Base-by-base conservation (phyloP, 805 yeast genomes). In the Naumovozyma castellii region DNA sequence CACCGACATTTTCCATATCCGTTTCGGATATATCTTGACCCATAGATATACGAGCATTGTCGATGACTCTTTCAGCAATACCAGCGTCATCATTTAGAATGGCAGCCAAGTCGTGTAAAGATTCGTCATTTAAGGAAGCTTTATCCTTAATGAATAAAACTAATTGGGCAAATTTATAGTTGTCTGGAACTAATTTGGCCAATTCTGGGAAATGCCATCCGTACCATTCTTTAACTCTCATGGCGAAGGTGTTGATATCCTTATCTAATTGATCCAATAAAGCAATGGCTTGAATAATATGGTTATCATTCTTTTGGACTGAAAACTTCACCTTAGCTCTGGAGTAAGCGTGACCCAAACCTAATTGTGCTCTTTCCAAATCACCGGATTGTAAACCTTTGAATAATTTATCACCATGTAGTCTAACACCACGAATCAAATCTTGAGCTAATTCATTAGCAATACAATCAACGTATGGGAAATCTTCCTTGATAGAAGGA, bases 181-280 rank as follows among this genome's bases (percentile, higher is more conserved):
- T 87, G 67, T 88, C 96, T 51, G 85, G 78, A 39, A 84, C 94
- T 56, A 88, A 75, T 68, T 83, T 84, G 55, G 94, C 92, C 68
- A 87, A 76, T 71, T 87, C 97, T 43, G 97, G 97, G 80, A 92
- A 87, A 65, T 87, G 97, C 97, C 97, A 87, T 56, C 95, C 94
- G 69, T 87, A 87, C 97, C 97, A 87, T 69, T 87, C 97, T 71
- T 87, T 85, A 51, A 84, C 92, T 68, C 97, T 80, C 97, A 87
- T 87, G 43, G 96, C 81, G 65, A 84, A 92, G 44, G 96, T 88
- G 73, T 92, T 92, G 67, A 92, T 83, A 64, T 92, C 98, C 71
- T 94, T 94, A 70, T 92, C 98, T 58, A 92, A 79, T 69, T 92
- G 96, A 63, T 94, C 98, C 58, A 92, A 76, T 53, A 90, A 73